These are phyloP conservation scores for Kentomonas sorsogonicus DNA, from an alignment of 208 protist genomes.

Conservation along the genomic window DNA sequence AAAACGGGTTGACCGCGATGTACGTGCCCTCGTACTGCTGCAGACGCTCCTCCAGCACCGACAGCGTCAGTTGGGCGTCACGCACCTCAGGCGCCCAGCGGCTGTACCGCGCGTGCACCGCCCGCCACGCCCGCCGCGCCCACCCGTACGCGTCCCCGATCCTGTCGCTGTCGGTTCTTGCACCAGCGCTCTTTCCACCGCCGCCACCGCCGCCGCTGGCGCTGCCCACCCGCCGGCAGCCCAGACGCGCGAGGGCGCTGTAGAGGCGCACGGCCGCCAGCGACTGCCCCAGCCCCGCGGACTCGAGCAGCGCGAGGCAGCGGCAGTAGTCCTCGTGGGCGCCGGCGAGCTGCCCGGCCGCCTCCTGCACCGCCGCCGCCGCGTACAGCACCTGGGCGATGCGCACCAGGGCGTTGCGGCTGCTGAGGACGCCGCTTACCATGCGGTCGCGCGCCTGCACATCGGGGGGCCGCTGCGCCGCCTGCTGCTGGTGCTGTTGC, in stretches of 20 bases:
- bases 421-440: constrained; percentile 13
- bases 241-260: constrained; percentile 31
- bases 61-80: constrained; percentile 19
- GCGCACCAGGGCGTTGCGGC: constrained; percentile 5
- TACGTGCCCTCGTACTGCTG: constrained; percentile 37
- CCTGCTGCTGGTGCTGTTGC: too few relatives aligned
- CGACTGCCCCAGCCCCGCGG: constrained; percentile 18
- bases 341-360: constrained; percentile 19
- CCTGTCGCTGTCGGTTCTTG: too few relatives aligned
- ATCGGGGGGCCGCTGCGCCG: too few relatives aligned
- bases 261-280: constrained; percentile 31
- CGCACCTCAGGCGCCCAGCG: constrained; percentile 35
- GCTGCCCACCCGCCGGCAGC: too few relatives aligned
- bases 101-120: constrained; percentile 29
- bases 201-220: constrained; percentile 24
- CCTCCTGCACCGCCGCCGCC: constrained; percentile 39
- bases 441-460: constrained; percentile 20
- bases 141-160: constrained; percentile 49
- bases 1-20: constrained; percentile 27
- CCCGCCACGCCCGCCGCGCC: constrained; percentile 23
- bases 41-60: constrained; percentile 25
- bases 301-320: constrained; percentile 44
- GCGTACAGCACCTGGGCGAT: constrained; percentile 25
- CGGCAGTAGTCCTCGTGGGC: constrained; percentile 37
- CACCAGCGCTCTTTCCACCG: too few relatives aligned